These are phyloP conservation scores for Verbena officinalis DNA, from an alignment of 257 asterid species.

Conservation along the genomic window DNA sequence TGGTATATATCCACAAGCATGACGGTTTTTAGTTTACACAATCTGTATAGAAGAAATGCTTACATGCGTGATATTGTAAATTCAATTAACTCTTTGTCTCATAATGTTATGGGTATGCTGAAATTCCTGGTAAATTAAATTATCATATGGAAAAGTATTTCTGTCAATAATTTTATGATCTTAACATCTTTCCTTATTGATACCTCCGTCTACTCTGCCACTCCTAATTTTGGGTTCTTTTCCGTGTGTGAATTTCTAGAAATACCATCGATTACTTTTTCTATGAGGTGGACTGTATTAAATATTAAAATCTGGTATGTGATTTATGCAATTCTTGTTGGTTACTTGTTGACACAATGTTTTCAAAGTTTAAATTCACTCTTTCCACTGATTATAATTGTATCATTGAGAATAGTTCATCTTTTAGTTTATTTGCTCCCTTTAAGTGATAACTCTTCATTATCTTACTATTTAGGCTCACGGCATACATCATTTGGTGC, in stretches of 20 bases:
- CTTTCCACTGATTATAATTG: neutral
- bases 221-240: neutral
- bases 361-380: neutral
- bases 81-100: neutral
- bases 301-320: neutral
- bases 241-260: neutral
- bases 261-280: neutral
- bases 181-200: neutral
- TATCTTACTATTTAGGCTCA: constrained; percentile 63
- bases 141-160: neutral
- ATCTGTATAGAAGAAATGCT: neutral
- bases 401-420: neutral
- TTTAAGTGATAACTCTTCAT: neutral
- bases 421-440: neutral
- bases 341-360: neutral
- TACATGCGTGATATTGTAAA: constrained; percentile 1
- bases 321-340: neutral
- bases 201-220: neutral
- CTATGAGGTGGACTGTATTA: neutral
- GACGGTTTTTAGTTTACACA: neutral
- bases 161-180: neutral
- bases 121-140: neutral
- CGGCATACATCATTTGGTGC: constrained; percentile 67
- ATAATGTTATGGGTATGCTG: neutral
- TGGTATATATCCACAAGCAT: neutral